These are phyloP conservation scores for Fusarium solani-melongenae DNA, from an alignment of 2,329 filamentous ascomycete species.

Conservation along the genomic window DNA sequence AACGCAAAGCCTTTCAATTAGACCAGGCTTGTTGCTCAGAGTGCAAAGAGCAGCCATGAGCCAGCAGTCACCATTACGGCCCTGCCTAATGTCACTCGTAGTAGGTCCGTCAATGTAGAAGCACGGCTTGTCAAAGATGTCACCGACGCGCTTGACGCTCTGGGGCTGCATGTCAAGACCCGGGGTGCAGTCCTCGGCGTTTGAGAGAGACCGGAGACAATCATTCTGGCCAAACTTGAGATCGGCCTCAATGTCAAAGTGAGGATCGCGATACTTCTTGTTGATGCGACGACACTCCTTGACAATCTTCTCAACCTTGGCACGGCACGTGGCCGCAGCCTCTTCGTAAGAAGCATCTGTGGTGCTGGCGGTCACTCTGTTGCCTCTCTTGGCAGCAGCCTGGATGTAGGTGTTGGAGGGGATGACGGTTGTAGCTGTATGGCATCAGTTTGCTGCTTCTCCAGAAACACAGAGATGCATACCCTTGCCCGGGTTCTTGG, in stretches of 20 bases:
- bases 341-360: slow-evolving; percentile 78
- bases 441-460: background rate
- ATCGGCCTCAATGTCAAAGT: slow-evolving; percentile 86
- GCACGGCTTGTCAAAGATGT: slow-evolving; percentile 80
- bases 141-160: slow-evolving; percentile 75
- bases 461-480: background rate
- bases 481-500: slow-evolving; percentile 78
- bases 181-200: slow-evolving; percentile 41
- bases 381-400: slow-evolving; percentile 66
- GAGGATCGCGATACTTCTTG: slow-evolving; percentile 86
- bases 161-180: slow-evolving; percentile 54
- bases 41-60: slow-evolving; percentile 84
- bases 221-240: slow-evolving; percentile 69
- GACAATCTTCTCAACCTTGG: slow-evolving; percentile 71
- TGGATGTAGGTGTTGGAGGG: slow-evolving; percentile 75
- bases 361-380: slow-evolving; percentile 65
- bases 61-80: slow-evolving; percentile 86
- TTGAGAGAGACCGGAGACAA: slow-evolving; percentile 59
- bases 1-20: slow-evolving; percentile 81
- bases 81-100: slow-evolving; percentile 83
- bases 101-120: slow-evolving; percentile 84
- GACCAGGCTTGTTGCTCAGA: slow-evolving; percentile 75
- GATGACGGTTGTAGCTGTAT: slow-evolving; percentile 72
- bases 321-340: slow-evolving; percentile 74
- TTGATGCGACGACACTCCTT: slow-evolving; percentile 79